Evolutionary conservation across 1,284 basidiomycete species (phyloP).

Genomic region (Marasmius oreades): DNA sequence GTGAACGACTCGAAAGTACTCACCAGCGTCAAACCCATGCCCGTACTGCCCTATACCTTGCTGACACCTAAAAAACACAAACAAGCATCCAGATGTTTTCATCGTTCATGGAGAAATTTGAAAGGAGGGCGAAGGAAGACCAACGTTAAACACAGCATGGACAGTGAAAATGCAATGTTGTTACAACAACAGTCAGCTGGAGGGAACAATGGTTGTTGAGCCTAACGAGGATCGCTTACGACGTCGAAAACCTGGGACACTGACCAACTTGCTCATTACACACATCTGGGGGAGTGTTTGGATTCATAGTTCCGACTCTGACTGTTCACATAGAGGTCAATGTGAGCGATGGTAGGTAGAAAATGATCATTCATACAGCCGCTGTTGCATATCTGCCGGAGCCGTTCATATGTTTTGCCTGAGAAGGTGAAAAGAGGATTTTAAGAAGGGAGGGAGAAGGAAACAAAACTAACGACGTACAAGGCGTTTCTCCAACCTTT

Average conservation of each 20-base stretch:
- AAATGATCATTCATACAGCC: conserved; percentile 17
- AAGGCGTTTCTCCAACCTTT: conserved; percentile 29
- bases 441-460: neutral
- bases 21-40: conserved; percentile 9
- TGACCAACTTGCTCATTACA: conserved; percentile 25
- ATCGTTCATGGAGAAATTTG: neutral
- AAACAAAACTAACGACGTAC: conserved; percentile 14
- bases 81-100: conserved; percentile 2
- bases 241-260: no score
- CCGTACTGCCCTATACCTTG: conserved; percentile 14
- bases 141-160: conserved; percentile 30
- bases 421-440: neutral
- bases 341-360: neutral
- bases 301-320: conserved; percentile 17
- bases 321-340: neutral
- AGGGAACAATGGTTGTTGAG: neutral
- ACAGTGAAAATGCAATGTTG: conserved; percentile 25
- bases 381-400: conserved; percentile 27
- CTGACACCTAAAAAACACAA: conserved; percentile 15
- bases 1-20: neutral
- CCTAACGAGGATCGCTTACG: neutral
- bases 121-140: neutral
- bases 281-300: conserved; percentile 22
- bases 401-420: conserved; percentile 27
- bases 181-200: conserved; percentile 29